Percentiles rank a stretch among this genome's conserved stretches.
Evolutionary conservation across 176 grass and related monocot species (phyloP).

Genomic region (bread wheat (Triticum aestivum)): IWGSC_CS_RefSeq_v2.1 NC_057794.1:382470013-382470512

Average conservation of each 20-base stretch:
- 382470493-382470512: constrained; percentile 68
- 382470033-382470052: constrained; percentile 91
- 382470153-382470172: constrained; percentile 79
- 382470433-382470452: constrained; percentile 92
- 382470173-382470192: constrained; percentile 83
- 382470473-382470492: constrained; percentile 88
- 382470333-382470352: constrained; percentile 67
- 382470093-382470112: constrained; percentile 92
- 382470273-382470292: constrained; percentile 59
- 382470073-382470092: constrained; percentile 88
- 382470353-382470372: constrained; percentile 56
- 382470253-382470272: constrained; percentile 82
- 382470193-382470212: constrained; percentile 58
- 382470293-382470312: constrained; percentile 91
- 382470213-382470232: constrained; percentile 65
- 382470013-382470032: constrained; percentile 63
- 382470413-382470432: constrained; percentile 57
- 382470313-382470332: constrained; percentile 64
- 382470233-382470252: constrained; percentile 86
- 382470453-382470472: constrained; percentile 76
- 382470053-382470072: constrained; percentile 98
- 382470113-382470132: constrained; percentile 74
- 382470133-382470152: constrained; percentile 90
- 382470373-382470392: constrained; percentile 77
- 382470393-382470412: constrained; percentile 56